Percentiles rank a stretch among this genome's conserved stretches.
Evolutionary conservation across 2,329 filamentous ascomycete genomes (phyloP).

Genomic region (Aspergillus alliaceus): DNA sequence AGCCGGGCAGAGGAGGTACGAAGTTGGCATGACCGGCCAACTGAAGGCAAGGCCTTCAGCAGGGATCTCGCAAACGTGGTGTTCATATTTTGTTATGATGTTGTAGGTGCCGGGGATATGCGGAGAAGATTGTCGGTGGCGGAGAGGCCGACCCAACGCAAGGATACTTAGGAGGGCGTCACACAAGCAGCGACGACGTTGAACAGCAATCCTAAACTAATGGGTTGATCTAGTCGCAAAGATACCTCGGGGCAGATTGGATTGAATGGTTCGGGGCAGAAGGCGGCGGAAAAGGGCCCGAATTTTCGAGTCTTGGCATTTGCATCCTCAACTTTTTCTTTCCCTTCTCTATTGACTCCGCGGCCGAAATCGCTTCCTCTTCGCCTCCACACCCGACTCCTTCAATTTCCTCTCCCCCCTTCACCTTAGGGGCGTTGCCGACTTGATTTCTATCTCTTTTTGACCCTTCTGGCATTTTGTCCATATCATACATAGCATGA

Average conservation of each 20-base stretch:
- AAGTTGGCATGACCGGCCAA: conserved; percentile 29
- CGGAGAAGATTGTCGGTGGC: conserved; percentile 10
- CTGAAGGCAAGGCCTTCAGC: conserved; percentile 32
- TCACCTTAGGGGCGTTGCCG: conserved; percentile 16
- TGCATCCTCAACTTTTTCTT: conserved; percentile 36
- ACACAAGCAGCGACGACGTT: neutral
- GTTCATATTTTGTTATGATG: conserved; percentile 30
- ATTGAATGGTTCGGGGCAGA: conserved; percentile 18
- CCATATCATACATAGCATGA: conserved; percentile 34
- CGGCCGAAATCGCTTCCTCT: conserved; percentile 27
- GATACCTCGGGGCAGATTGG: neutral
- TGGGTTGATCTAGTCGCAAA: conserved; percentile 4
- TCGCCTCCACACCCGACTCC: conserved; percentile 18
- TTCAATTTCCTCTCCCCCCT: neutral
- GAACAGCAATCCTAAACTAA: too few relatives aligned
- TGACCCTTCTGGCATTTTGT: conserved; percentile 3
- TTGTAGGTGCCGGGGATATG: conserved; percentile 3
- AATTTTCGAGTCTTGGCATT: conserved; percentile 40
- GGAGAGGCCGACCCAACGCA: conserved; percentile 2
- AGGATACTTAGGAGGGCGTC: neutral
- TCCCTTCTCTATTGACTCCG: conserved; percentile 21
- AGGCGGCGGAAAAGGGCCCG: conserved; percentile 28
- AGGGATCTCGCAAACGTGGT: conserved; percentile 31
- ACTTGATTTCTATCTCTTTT: conserved; percentile 6
- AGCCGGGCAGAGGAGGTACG: conserved; percentile 21